phyloP scores from a whole-genome alignment of 2,329 filamentous ascomycete species.

The Fusarium agapanthi region DNA sequence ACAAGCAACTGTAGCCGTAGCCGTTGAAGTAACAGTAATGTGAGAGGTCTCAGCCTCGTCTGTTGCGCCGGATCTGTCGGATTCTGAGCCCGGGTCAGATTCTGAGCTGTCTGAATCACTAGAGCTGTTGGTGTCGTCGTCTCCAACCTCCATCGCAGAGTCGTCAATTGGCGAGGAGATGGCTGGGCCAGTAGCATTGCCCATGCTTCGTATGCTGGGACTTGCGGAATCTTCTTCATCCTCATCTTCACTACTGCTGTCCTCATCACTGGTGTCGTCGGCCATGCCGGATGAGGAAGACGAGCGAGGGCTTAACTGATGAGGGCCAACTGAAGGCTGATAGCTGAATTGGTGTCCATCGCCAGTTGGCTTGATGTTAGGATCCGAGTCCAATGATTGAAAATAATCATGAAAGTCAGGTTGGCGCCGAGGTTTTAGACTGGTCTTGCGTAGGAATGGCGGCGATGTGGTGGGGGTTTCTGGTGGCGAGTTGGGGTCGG shows the following conservation, averaged over 20 bases:
- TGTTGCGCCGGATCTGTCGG: constrained; percentile 35
- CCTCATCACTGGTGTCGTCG: constrained; percentile 35
- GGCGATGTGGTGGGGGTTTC: constrained; percentile 56
- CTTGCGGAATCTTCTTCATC: constrained; percentile 39
- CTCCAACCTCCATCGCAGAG: constrained; percentile 23
- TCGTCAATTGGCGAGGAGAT: constrained; percentile 17
- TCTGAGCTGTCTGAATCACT: constrained; percentile 34
- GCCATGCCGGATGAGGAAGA: constrained; percentile 44
- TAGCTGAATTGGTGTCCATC: constrained; percentile 56
- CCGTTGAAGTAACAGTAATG: constrained; percentile 24
- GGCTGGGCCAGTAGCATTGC: constrained; percentile 31
- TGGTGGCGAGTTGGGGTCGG: constrained; percentile 57
- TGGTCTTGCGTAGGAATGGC: constrained; percentile 46
- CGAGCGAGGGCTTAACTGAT: constrained; percentile 51
- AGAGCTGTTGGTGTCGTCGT: constrained; percentile 24
- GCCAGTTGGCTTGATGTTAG: constrained; percentile 54
- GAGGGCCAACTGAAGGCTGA: constrained; percentile 45
- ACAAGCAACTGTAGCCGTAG: constrained; percentile 32
- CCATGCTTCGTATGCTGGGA: constrained; percentile 41
- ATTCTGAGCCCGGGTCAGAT: constrained; percentile 34
- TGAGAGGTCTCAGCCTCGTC: constrained; percentile 38
- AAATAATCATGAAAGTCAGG: constrained; percentile 46
- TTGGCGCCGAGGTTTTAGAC: constrained; percentile 45
- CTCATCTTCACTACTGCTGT: constrained; percentile 33
- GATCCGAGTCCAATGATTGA: constrained; percentile 46